Percentiles rank a stretch among this genome's conserved stretches.
These are phyloP conservation scores for Fagopyrum tataricum DNA, from an alignment of 148 eudicot genomes.

Conservation along the genomic window DNA sequence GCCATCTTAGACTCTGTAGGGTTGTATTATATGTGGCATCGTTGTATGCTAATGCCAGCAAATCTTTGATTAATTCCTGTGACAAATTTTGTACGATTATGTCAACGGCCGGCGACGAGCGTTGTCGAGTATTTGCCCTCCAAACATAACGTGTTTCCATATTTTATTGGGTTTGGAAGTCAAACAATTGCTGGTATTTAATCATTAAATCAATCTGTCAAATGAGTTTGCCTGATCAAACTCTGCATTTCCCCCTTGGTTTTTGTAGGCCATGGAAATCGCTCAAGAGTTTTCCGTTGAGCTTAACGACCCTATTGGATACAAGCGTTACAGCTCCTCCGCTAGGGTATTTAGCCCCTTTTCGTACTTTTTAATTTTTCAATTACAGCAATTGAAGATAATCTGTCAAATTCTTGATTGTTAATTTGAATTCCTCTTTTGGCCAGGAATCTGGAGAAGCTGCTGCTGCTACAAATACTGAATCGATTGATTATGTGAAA, in stretches of 20 bases:
- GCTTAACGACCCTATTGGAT: conserved; percentile 3
- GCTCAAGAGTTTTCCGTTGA: background rate
- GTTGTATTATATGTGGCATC: background rate
- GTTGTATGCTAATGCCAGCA: background rate
- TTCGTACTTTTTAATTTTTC: conserved; percentile 3
- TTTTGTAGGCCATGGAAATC: conserved; percentile 3
- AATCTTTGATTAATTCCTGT: background rate
- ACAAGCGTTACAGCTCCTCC: conserved; percentile 13
- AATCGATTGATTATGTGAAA: conserved; percentile 14
- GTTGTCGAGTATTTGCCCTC: background rate
- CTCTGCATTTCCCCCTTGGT: background rate
- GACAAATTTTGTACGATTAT: background rate
- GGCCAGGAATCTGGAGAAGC: conserved; percentile 31
- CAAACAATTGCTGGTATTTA: background rate
- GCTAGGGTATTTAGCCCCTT: conserved; percentile 15
- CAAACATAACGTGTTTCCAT: background rate
- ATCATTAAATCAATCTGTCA: conserved; percentile 4
- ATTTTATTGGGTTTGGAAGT: background rate
- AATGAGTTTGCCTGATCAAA: background rate
- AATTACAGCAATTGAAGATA: background rate
- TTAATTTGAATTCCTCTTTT: background rate
- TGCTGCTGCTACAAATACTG: conserved; percentile 4
- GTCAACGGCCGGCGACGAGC: background rate
- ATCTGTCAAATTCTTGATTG: background rate
- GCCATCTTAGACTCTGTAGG: conserved; percentile 6